phyloP scores from a whole-genome alignment of 2,329 filamentous ascomycete species.

The Xylariaceae sp. region DNA sequence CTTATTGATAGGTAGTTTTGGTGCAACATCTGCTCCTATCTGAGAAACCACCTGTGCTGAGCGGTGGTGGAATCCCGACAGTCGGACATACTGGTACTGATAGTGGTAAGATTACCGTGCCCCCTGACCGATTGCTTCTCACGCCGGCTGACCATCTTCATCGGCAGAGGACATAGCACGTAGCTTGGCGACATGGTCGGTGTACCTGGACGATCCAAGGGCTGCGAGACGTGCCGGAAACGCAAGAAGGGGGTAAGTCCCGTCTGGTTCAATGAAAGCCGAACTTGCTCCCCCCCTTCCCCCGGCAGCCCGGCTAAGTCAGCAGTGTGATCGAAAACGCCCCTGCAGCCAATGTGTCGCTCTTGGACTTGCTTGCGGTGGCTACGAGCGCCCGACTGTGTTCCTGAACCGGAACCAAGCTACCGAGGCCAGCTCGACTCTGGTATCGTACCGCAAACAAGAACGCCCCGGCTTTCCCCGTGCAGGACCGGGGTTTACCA shows the following conservation, averaged over 20 bases:
- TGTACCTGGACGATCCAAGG: constrained; percentile 13
- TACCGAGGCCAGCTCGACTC: constrained; percentile 3
- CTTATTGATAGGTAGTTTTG: background rate
- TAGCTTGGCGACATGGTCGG: constrained; percentile 8
- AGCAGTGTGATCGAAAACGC: constrained; percentile 6
- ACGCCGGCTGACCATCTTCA: background rate
- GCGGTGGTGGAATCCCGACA: background rate
- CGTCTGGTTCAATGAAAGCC: background rate
- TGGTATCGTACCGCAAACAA: constrained; percentile 7
- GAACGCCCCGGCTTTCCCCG: too few species aligned
- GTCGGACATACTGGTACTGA: background rate
- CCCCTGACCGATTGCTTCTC: background rate
- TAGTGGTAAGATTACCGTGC: background rate
- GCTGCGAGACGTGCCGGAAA: constrained; percentile 10
- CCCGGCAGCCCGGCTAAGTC: background rate
- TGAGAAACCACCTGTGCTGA: background rate
- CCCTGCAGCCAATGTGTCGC: constrained; percentile 10
- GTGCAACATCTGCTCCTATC: background rate
- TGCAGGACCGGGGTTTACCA: too few species aligned
- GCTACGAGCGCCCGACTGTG: constrained; percentile 9
- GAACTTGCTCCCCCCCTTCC: background rate
- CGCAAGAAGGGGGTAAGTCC: constrained; percentile 10
- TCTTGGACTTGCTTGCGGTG: constrained; percentile 10
- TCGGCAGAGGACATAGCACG: background rate
- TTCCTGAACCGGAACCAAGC: constrained; percentile 11